phyloP scores from a whole-genome alignment of 1,284 basidiomycete species.

The Somion occarium region DNA sequence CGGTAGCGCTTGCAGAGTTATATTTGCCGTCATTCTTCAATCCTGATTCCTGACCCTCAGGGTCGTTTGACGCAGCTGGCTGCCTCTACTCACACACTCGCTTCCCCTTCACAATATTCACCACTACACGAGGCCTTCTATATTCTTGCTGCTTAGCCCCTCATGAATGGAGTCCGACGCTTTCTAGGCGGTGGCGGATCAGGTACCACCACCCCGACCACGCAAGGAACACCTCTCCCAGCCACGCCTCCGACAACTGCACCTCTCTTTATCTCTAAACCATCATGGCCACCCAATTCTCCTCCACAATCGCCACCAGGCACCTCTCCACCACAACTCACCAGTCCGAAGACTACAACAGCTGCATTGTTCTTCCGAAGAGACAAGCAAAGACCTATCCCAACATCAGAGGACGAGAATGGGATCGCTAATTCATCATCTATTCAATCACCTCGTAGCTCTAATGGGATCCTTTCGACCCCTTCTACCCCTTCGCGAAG shows the following conservation, averaged over 20 bases:
- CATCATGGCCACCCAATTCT: conserved; percentile 42
- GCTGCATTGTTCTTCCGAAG: conserved; percentile 51
- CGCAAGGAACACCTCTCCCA: conserved; percentile 16
- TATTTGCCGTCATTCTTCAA: too few species aligned
- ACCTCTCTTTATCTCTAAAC: conserved; percentile 27
- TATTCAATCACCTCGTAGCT: background rate
- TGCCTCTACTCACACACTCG: background rate
- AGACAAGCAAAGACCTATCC: conserved; percentile 36
- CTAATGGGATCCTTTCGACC: background rate
- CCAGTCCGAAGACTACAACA: conserved; percentile 32
- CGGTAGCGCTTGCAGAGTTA: too few species aligned
- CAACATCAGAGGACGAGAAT: conserved; percentile 17
- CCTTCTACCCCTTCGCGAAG: background rate
- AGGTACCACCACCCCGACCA: conserved; percentile 19
- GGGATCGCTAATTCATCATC: conserved; percentile 10
- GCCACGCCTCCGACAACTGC: conserved; percentile 13
- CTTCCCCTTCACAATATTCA: background rate
- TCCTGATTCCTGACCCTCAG: background rate
- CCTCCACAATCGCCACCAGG: conserved; percentile 23
- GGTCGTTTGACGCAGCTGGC: background rate
- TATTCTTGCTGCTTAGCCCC: background rate
- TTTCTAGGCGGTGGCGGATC: conserved; percentile 43
- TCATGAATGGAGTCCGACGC: conserved; percentile 71
- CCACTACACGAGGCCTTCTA: background rate
- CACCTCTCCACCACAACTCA: conserved; percentile 20